Percentiles rank a stretch among this genome's conserved stretches.
Evolutionary conservation across 768 basidiomycete species (phyloP).

Genomic region (Suillus variegatus): DNA sequence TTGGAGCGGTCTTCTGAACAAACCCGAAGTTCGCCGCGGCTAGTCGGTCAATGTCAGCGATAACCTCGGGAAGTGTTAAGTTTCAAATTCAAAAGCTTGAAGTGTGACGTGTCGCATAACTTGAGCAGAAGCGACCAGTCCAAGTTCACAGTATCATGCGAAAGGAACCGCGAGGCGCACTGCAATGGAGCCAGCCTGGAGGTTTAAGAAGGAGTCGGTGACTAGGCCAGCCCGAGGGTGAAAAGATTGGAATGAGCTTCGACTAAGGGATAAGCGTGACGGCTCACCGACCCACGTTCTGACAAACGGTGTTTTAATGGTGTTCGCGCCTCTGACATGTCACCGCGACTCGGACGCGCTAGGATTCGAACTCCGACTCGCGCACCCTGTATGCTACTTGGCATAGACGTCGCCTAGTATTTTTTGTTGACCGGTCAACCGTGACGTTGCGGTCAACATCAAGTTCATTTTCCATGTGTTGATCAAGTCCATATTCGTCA

Average conservation of each 20-base stretch:
- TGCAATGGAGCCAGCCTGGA: background rate
- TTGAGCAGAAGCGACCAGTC: background rate
- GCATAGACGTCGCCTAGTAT: background rate
- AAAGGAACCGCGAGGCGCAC: background rate
- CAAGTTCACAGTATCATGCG: background rate
- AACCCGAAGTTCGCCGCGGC: background rate
- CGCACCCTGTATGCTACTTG: background rate
- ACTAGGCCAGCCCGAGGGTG: background rate
- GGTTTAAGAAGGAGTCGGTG: background rate
- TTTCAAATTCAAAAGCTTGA: background rate
- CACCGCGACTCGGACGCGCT: background rate
- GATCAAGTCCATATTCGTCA: background rate
- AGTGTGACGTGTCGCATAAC: background rate
- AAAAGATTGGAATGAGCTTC: background rate
- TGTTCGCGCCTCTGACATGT: background rate
- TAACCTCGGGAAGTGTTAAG: background rate
- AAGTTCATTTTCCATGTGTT: background rate
- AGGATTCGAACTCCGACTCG: background rate
- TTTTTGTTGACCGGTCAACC: background rate
- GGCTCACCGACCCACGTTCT: background rate
- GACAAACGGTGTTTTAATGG: background rate
- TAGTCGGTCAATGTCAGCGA: background rate
- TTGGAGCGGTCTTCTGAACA: background rate
- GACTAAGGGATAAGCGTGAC: background rate
- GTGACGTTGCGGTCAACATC: background rate